phyloP scores from a whole-genome alignment of 345 rosid species.

The Atalantia buxifolia region DNA sequence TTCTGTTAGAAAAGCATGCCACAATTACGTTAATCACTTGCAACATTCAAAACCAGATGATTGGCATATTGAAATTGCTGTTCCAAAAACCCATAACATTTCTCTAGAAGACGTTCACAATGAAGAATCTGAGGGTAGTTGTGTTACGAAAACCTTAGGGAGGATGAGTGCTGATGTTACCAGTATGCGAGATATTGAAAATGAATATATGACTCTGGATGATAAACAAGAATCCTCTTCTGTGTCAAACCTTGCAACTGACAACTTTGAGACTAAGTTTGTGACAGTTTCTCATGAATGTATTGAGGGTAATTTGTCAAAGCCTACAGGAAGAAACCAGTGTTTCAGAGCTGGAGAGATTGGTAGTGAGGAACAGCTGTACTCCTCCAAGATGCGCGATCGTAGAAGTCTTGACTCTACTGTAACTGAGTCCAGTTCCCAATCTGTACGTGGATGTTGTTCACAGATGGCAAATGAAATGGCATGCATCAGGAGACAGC shows the following conservation, averaged over 20 bases:
- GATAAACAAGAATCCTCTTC: conserved; percentile 64
- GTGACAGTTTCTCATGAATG: conserved; percentile 45
- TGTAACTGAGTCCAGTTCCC: conserved; percentile 60
- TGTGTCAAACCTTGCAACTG: conserved; percentile 41
- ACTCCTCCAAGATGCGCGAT: conserved; percentile 45
- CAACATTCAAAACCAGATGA: conserved; percentile 53
- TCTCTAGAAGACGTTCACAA: conserved; percentile 42
- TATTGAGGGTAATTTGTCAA: conserved; percentile 31
- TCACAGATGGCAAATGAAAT: conserved; percentile 60
- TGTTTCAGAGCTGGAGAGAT: conserved; percentile 44
- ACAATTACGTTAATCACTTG: conserved; percentile 32
- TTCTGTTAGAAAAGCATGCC: conserved; percentile 45
- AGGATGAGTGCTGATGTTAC: conserved; percentile 35
- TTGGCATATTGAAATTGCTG: conserved; percentile 79
- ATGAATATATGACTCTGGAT: conserved; percentile 55
- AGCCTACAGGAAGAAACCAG: conserved; percentile 40
- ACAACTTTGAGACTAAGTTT: conserved; percentile 49
- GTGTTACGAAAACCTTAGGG: conserved; percentile 56
- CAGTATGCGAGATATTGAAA: conserved; percentile 40
- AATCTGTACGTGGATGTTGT: conserved; percentile 48
- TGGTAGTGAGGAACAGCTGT: conserved; percentile 39
- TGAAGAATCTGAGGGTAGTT: conserved; percentile 87
- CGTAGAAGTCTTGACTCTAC: conserved; percentile 71
- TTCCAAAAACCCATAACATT: conserved; percentile 42
- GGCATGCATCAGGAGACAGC: conserved; percentile 70